Conservation (phyloP, 148 eudicot genomes). For the Fagopyrum esculentum region DNA sequence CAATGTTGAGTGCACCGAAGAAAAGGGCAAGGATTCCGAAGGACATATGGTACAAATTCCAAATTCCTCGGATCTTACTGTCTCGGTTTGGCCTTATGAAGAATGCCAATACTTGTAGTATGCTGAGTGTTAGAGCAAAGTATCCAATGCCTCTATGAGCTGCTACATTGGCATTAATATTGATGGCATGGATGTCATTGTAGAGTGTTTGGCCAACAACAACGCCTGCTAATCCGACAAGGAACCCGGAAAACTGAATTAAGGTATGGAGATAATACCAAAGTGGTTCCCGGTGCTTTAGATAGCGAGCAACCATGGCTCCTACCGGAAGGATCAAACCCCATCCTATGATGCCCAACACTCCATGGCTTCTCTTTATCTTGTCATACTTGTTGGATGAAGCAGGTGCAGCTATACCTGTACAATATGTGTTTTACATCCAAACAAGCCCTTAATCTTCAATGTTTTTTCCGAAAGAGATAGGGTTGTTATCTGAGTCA, state of each 20-base stretch:
- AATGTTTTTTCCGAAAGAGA: no score
- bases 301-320: slow-evolving; percentile 70
- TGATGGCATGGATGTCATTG: slow-evolving; percentile 26
- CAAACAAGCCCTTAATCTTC: no score
- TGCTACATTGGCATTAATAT: slow-evolving; percentile 25
- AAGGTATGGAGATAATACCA: slow-evolving; percentile 82
- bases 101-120: slow-evolving; percentile 88
- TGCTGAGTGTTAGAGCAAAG: slow-evolving; percentile 53
- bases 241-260: slow-evolving; percentile 72
- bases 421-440: background rate
- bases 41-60: slow-evolving; percentile 81
- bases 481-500: no score
- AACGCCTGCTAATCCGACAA: slow-evolving; percentile 57
- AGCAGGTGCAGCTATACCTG: slow-evolving; percentile 24
- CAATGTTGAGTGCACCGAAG: slow-evolving; percentile 70
- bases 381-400: slow-evolving; percentile 22
- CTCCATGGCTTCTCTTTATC: slow-evolving; percentile 68
- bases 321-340: slow-evolving; percentile 86
- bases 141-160: slow-evolving; percentile 88
- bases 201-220: slow-evolving; percentile 70
- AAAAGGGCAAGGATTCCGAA: slow-evolving; percentile 66
- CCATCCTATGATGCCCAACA: slow-evolving; percentile 72
- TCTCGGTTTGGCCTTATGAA: slow-evolving; percentile 66
- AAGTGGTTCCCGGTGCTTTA: slow-evolving; percentile 59
- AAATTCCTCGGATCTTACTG: slow-evolving; percentile 59